Evolutionary conservation across 2,329 filamentous ascomycete species (phyloP), one percentile per base, ranked within the genome.

Genomic region (Lizonia empirigonia): DNA sequence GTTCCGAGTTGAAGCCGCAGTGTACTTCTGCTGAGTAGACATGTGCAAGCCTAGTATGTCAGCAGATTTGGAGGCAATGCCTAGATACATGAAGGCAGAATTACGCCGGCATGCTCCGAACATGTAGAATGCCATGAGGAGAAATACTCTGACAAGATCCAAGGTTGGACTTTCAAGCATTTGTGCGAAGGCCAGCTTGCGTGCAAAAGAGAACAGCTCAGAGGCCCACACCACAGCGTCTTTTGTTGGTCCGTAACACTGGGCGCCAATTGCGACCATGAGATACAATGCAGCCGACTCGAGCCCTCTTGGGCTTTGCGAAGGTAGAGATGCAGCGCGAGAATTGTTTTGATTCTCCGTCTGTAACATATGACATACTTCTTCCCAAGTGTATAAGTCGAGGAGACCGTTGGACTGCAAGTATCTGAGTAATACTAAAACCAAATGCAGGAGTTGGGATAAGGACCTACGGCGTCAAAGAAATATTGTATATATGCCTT

Each of bases 31-130:
- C 60, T 52, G 72, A 53, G 60, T 70, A 53, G 47, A 32, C 20
- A 37, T 30, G 9, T 50, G 46, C 16, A 50, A 20, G 7, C 84
- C 84, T 0, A 86, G 60, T 0, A 82, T 81, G 3, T 80, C 78
- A 0, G 84, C 83, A 0, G 83, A 80, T 44, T 82, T 78, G 0
- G 80, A 76, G 1, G 84, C 83, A 7, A 86, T 78, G 0, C 83
- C 83, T 2, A 86, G 65, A 47, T 86, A 86, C 80, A 86, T 85
- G 44, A 84, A 86, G 0, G 83, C 83, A 0, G 83, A 77, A 48
- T 85, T 85, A 7, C 82, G 74, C 24, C 81, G 80, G 44, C 82
- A 85, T 4, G 80, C 80, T 0, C 80, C 82, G 3, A 84, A 74
- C 77, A 84, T 81, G 56, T 83, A 85, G 55, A 84, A 83, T 0